Percentiles rank a stretch among this genome's conserved stretches.
These are phyloP conservation scores for Teratosphaeria zuluensis DNA, from an alignment of 2,329 filamentous ascomycete species.

Conservation along the genomic window DNA sequence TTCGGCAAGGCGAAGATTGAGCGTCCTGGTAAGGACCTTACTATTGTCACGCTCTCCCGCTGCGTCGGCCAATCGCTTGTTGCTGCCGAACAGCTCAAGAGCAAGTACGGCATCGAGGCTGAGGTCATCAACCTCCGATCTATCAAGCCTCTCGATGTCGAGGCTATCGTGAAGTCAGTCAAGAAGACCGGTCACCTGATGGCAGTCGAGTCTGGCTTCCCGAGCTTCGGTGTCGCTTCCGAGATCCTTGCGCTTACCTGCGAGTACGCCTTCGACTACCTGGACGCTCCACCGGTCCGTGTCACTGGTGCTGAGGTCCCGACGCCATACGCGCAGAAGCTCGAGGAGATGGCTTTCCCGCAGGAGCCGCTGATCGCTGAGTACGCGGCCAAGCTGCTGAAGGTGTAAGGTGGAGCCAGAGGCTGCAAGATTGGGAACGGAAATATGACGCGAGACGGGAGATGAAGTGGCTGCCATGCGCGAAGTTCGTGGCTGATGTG, in stretches of 20 bases:
- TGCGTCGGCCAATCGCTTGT: slow-evolving; percentile 86
- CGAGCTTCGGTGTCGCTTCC: slow-evolving; percentile 81
- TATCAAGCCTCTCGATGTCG: slow-evolving; percentile 90
- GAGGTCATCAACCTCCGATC: slow-evolving; percentile 98
- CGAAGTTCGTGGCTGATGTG: background rate
- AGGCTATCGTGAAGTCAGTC: slow-evolving; percentile 89
- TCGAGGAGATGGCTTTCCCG: slow-evolving; percentile 94
- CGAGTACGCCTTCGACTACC: slow-evolving; percentile 98
- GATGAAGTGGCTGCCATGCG: background rate
- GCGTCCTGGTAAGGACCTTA: slow-evolving; percentile 89
- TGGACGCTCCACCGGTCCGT: slow-evolving; percentile 85
- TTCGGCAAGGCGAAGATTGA: slow-evolving; percentile 99
- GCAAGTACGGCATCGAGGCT: slow-evolving; percentile 89
- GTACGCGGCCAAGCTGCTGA: slow-evolving; percentile 81
- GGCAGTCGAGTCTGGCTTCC: slow-evolving; percentile 90
- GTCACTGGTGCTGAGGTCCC: slow-evolving; percentile 96
- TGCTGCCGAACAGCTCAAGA: slow-evolving; percentile 84
- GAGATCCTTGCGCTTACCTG: slow-evolving; percentile 91
- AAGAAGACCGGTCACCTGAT: slow-evolving; percentile 97
- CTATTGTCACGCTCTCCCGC: slow-evolving; percentile 87
- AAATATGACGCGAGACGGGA: background rate
- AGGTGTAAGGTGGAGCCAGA: slow-evolving; percentile 41
- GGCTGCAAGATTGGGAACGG: background rate
- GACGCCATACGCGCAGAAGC: slow-evolving; percentile 83
- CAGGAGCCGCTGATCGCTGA: slow-evolving; percentile 78